A percentile compares a stretch with the other conserved stretches of the same genome.
Evolutionary conservation across 1,284 basidiomycete species (phyloP).

Genomic region (Psilocybe mexicana): DNA sequence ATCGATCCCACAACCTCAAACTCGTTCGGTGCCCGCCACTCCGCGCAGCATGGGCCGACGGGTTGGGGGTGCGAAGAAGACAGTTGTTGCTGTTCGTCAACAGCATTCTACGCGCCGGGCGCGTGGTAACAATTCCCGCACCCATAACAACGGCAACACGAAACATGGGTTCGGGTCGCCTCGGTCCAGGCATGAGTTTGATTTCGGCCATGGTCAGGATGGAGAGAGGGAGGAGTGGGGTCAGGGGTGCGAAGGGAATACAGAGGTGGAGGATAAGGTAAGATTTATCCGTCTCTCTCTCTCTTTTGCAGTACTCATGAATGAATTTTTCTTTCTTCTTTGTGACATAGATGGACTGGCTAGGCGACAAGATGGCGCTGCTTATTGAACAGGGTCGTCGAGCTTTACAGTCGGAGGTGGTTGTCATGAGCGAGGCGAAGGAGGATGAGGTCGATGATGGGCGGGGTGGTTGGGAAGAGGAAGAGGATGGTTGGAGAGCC

Average conservation of each 20-base stretch:
- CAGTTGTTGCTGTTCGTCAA: conserved; percentile 6
- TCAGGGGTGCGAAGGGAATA: conserved; percentile 25
- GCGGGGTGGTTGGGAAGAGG: conserved; percentile 65
- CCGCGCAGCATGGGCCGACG: not conserved
- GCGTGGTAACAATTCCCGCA: not conserved
- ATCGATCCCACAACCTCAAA: not conserved
- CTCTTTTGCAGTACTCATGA: not conserved
- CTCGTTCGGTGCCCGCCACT: not conserved
- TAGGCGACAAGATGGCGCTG: conserved; percentile 61
- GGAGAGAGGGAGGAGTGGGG: conserved; percentile 5
- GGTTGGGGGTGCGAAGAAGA: conserved; percentile 5
- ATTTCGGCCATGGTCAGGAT: conserved; percentile 26
- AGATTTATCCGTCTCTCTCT: conserved; percentile 12
- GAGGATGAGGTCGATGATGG: conserved; percentile 77
- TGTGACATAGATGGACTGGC: conserved; percentile 66
- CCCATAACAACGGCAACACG: not conserved
- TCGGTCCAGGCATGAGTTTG: conserved; percentile 36
- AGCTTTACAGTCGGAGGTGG: conserved; percentile 68
- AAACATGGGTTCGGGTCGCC: conserved; percentile 14
- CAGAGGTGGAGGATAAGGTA: conserved; percentile 50
- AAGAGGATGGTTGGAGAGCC: not conserved
- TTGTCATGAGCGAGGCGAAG: conserved; percentile 67
- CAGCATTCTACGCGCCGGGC: conserved; percentile 10
- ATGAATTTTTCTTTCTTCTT: conserved; percentile 3
- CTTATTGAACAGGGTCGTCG: conserved; percentile 75